A percentile compares a stretch with the other conserved stretches of the same genome.
These are phyloP conservation scores for Madurella fahalii DNA, from an alignment of 2,329 filamentous ascomycete species.

Conservation along the genomic window DNA sequence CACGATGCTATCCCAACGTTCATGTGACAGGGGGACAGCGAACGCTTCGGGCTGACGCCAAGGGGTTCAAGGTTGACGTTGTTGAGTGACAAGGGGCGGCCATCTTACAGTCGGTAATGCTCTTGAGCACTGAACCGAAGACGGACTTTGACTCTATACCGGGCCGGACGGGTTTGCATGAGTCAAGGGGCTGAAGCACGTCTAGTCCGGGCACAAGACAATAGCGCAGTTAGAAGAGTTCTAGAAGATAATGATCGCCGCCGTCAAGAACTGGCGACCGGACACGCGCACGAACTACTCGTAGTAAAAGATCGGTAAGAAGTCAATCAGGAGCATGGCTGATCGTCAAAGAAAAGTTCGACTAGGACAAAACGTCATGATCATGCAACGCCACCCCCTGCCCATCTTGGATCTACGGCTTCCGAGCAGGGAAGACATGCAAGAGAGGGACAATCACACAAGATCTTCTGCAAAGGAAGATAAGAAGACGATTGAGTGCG, in stretches of 20 bases:
- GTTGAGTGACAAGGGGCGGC: neutral
- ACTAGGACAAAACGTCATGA: neutral
- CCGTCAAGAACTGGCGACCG: slow-evolving; percentile 13
- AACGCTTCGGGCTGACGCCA: too few species aligned
- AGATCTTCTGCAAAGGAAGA: neutral
- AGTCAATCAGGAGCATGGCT: slow-evolving; percentile 6
- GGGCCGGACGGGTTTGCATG: neutral
- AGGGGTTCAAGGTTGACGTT: neutral
- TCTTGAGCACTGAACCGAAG: too few species aligned
- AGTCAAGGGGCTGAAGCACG: neutral
- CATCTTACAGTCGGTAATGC: too few species aligned
- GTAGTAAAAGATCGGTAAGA: slow-evolving; percentile 3
- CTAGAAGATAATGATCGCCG: slow-evolving; percentile 17
- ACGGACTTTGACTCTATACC: too few species aligned
- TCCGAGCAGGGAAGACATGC: slow-evolving; percentile 4
- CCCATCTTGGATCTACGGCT: neutral
- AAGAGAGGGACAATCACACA: neutral
- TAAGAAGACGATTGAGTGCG: neutral
- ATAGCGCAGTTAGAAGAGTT: neutral
- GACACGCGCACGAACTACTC: slow-evolving; percentile 5
- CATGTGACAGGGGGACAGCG: neutral
- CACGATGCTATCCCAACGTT: neutral
- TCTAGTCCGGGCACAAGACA: neutral
- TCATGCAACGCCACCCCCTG: slow-evolving; percentile 9
- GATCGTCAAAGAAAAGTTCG: slow-evolving; percentile 4